Base-by-base conservation (phyloP, 108 stramenopile genomes). In the Skeletonema marinoi region DNA sequence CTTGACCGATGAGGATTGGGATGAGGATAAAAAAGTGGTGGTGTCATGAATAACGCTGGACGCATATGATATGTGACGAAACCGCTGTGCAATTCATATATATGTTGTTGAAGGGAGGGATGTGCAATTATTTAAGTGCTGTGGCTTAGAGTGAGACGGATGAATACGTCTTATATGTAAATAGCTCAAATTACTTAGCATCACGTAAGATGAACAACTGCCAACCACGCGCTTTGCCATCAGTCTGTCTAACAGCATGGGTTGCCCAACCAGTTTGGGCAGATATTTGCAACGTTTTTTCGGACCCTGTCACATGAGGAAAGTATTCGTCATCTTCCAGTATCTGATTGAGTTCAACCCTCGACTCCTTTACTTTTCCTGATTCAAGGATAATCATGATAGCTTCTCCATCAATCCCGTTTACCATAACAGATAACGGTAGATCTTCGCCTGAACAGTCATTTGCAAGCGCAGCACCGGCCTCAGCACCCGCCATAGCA, bases 211-310 rank as follows among this genome's bases (percentile, higher is more conserved):
- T 71, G 59, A 76, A 88, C n/a, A 92, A 81, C 64, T 92, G 91
- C 89, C 87, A 92, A 17, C 77, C 83, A 25, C 16, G 44, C 42
- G 46, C 10, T 13, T 60, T 13, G 25, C 44, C 38, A 25, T 54
- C 14, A 59, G 3, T 58, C 25, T 67, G 79, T 0, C 60, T 75
- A 29, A 78, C 77, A 16, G 88, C 89, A 29, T 89, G 84, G 14
- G 90, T 65, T 7, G 87, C 93, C 93, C 93, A 94, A 7, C 88
- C 88, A 54, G 81, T 79, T 58, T 70, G 56, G 6, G 86, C 83
- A 11, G 76, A 79, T 11, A 94, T 74, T 46, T 87, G 80, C 7
- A 94, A 30, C 10, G 69, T 56, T 1, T 78, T 77, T 9, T 70
- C 31, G 3, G 59, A 68, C 3, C 83, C 81, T 10, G 59, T 48